Base-by-base conservation (phyloP, 2,329 filamentous ascomycete species). In the Bipolaris oryzae region DNA sequence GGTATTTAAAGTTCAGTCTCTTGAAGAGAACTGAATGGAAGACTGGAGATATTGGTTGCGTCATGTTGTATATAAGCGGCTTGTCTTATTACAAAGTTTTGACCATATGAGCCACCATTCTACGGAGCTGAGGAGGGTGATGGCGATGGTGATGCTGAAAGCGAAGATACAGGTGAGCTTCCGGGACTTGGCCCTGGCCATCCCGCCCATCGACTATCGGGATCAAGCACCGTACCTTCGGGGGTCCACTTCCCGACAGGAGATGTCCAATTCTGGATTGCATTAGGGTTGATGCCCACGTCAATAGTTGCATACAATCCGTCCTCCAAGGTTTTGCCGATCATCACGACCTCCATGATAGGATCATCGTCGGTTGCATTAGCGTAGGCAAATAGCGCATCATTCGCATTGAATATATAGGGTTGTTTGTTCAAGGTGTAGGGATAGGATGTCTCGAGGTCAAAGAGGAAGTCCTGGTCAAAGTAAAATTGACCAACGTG, bases 401-500 rank as follows among this genome's bases (percentile, higher is more conserved):
- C 85, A 0, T 82, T 74, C 11, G 73, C 74, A 64, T 87, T 87
- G 35, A 68, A 74, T 4, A 81, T 86, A 18, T 82, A 33, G 15
- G 61, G 63, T 52, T 77, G 73, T 20, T 66, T 77, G 64, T 80
- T 80, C 55, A 72, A 77, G 64, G 70, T 77, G 71, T 81, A 80
- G 3, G 83, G 82, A 0, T 68, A 56, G 1, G 74, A 76, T 9
- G 71, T 70, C 58, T 86, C 81, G 52, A 88, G 84, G 37, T 76
- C 60, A 23, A 66, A 64, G 62, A 85, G 81, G 9, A 89, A 80
- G 60, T 79, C 77, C 69, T 88, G 82, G 70, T 89, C 85, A 53
- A 86, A 86, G 79, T 86, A 89, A 48, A 87, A 68, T 70, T 90
- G 87, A 16, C 87, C 86, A 37, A 88, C 80, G 74, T 89, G 86